These are phyloP conservation scores for Volvariella volvacea DNA, from an alignment of 1,284 basidiomycete species.

Conservation along the genomic window DNA sequence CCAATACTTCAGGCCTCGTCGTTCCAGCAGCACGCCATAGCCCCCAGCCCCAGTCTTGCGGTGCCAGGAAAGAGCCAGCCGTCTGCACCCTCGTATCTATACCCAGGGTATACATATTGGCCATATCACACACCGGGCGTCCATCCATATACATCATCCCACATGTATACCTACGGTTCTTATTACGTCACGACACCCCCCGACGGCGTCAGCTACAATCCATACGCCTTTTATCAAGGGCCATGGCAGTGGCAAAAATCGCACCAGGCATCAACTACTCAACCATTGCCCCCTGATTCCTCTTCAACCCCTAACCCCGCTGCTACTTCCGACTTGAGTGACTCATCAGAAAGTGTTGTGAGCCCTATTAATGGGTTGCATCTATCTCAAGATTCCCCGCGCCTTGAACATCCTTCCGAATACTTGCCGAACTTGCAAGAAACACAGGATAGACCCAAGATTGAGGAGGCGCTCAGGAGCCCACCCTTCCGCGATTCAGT, in stretches of 20 bases:
- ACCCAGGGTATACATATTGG: constrained; percentile 19
- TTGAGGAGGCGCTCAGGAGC: too few species aligned
- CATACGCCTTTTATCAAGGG: constrained; percentile 20
- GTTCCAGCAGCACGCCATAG: too few species aligned
- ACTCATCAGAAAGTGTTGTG: too few species aligned
- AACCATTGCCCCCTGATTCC: constrained; percentile 3
- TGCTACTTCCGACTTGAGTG: background rate
- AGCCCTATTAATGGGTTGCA: too few species aligned
- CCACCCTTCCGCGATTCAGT: too few species aligned
- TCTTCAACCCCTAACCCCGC: constrained; percentile 1
- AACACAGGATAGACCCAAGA: too few species aligned
- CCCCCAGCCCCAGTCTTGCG: too few species aligned
- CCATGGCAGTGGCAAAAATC: constrained; percentile 30
- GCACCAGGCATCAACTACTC: constrained; percentile 23
- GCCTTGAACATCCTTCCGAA: too few species aligned
- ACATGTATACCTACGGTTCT: constrained; percentile 21
- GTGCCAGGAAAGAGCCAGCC: too few species aligned
- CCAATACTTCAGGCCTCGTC: constrained; percentile 1
- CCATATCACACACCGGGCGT: constrained; percentile 16
- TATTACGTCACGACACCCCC: constrained; percentile 20
- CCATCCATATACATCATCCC: constrained; percentile 13
- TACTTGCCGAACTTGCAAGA: too few species aligned
- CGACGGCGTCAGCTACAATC: constrained; percentile 14
- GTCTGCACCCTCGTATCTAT: constrained; percentile 6
- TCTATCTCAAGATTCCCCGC: too few species aligned